Base-by-base conservation (phyloP, 2,329 filamentous ascomycete genomes). In the Ophiostoma sp. region DNA sequence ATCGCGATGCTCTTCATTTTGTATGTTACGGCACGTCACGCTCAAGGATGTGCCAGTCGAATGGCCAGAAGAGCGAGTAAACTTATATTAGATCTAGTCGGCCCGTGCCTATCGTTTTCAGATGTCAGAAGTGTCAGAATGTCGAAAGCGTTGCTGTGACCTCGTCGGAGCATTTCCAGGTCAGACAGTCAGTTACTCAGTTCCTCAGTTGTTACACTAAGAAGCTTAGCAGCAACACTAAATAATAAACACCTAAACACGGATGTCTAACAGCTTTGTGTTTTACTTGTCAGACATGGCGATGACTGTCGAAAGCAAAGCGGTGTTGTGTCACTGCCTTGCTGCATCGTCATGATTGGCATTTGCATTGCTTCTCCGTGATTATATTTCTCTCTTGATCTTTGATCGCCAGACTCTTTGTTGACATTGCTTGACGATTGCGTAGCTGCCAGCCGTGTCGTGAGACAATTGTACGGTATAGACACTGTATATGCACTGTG, bases 401-500 rank as follows among this genome's bases (percentile, higher is more conserved):
- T 48, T 15, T 48, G 20, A 20, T 20, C 10, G 4, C 27, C 10
- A 3, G 11, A n/a, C 23, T 57, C n/a, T 27, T 57, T 57, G 52
- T 57, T 57, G 52, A 4, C 44, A 48, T 27, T 57, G n/a, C 52
- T 57, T 57, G 52, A 27, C n/a, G 52, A 57, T 57, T 57, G 52
- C 23, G 11, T n/a, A 48, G 17, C 44, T 48, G 44, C 23, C 8
- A 27, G 23, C 23, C n/a, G n/a, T 57, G 52, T 23, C 52, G n/a
- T 57, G 52, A 57, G 52, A 57, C n/a, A 31, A 0, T 5, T 5
- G 5, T 27, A 57, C 52, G 1, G 52, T 57, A n/a, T 4, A 7
- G 13, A 23, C 7, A 57, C 52, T 4, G 52, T 27, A 13, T 11
- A 6, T 57, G 1, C 11, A 57, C 52, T 57, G 23, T 57, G 6